Percentiles rank a stretch among this genome's conserved stretches.
phyloP scores from a whole-genome alignment of 1,139 yeast genomes.

The Hyphopichia khmerensis region DNA sequence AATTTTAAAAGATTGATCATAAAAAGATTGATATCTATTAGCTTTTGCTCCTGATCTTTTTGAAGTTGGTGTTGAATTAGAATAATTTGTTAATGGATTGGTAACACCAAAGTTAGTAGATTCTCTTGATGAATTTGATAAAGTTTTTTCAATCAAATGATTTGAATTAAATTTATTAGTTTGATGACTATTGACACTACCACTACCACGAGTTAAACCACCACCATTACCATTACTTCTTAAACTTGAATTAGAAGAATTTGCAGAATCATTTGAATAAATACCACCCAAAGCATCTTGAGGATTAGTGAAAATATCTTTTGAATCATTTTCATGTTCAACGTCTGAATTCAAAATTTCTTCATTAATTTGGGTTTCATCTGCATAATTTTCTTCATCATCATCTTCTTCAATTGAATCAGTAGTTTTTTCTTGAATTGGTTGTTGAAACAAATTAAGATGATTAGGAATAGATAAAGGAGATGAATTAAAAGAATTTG shows the following conservation, averaged over 20 bases:
- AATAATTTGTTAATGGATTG: slow-evolving; percentile 9
- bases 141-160: slow-evolving; percentile 29
- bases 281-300: slow-evolving; percentile 23
- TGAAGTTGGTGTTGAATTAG: slow-evolving; percentile 23
- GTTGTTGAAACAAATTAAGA: slow-evolving; percentile 27
- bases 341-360: slow-evolving; percentile 4
- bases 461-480: slow-evolving; percentile 24
- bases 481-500: slow-evolving; percentile 17
- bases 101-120: slow-evolving; percentile 16
- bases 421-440: slow-evolving; percentile 28
- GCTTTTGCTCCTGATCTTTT: slow-evolving; percentile 49
- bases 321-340: slow-evolving; percentile 18
- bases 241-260: slow-evolving; percentile 37
- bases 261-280: slow-evolving; percentile 32
- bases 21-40: slow-evolving; percentile 49
- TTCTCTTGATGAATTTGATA: slow-evolving; percentile 35
- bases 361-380: slow-evolving; percentile 21
- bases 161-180: slow-evolving; percentile 13
- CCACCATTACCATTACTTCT: slow-evolving; percentile 13
- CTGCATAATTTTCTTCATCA: slow-evolving; percentile 22
- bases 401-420: slow-evolving; percentile 28
- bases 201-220: background rate
- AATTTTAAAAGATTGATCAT: slow-evolving; percentile 46
- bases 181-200: slow-evolving; percentile 9
- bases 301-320: slow-evolving; percentile 19